Percentiles rank a stretch among this genome's conserved stretches.
Conservation (phyloP, 495 filamentous ascomycete species). For the Tuber microsphaerosporum region DNA sequence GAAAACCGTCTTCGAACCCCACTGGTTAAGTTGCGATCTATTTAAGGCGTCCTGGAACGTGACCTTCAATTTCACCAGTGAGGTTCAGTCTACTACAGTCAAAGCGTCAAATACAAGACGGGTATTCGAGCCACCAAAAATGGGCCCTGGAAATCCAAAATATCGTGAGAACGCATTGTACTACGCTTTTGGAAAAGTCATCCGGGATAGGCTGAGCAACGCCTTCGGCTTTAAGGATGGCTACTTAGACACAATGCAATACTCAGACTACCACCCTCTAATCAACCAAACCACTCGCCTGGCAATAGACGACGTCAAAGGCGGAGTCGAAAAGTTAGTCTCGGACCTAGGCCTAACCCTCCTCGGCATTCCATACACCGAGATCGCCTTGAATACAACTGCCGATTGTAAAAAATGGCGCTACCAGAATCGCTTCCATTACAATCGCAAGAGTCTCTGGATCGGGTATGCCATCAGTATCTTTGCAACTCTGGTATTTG, state of each 20-base stretch:
- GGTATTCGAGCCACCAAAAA: neutral
- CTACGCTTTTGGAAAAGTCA: neutral
- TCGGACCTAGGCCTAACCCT: constrained; percentile 10
- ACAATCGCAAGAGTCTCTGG: constrained; percentile 4
- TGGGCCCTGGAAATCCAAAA: neutral
- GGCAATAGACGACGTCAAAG: neutral
- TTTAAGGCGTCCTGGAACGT: neutral
- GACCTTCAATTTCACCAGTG: neutral
- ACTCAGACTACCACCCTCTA: neutral
- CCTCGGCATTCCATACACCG: constrained; percentile 8
- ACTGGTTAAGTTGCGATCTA: constrained; percentile 1
- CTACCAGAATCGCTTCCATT: constrained; percentile 9
- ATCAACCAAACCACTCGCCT: neutral
- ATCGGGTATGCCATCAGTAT: neutral
- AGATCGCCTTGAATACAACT: neutral
- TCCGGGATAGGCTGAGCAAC: neutral
- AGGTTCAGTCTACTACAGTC: neutral
- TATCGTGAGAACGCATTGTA: neutral
- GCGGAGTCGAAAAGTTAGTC: constrained; percentile 5
- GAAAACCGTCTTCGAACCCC: neutral
- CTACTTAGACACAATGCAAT: neutral
- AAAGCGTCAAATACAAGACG: neutral
- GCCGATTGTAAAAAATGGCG: neutral
- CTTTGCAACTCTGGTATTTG: neutral
- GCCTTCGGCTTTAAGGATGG: neutral